phyloP scores from a whole-genome alignment of 768 basidiomycete species.

The Amyloporia xantha region DNA sequence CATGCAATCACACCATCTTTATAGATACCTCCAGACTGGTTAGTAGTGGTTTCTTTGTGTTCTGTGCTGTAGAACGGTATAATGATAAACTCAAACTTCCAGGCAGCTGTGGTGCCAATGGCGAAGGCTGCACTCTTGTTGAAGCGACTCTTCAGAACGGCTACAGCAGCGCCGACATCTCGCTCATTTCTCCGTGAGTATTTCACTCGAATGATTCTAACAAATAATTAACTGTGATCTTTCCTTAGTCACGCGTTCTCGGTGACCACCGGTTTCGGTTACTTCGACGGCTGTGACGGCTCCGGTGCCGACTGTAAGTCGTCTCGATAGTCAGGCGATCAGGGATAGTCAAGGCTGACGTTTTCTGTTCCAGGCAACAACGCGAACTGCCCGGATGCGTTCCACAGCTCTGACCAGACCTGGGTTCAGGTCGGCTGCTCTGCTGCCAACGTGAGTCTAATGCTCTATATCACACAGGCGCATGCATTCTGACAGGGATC shows the following conservation, averaged over 20 bases:
- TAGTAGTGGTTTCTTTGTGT: background rate
- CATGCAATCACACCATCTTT: too few relatives aligned
- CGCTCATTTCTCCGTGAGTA: constrained; percentile 36
- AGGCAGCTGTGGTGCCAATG: constrained; percentile 35
- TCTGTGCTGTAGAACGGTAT: too few relatives aligned
- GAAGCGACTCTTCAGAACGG: constrained; percentile 39
- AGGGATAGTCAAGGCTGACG: background rate
- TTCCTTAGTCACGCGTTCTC: constrained; percentile 27
- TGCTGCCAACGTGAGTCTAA: constrained; percentile 26
- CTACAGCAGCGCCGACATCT: constrained; percentile 33
- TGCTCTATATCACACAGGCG: too few relatives aligned
- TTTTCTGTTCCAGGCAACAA: constrained; percentile 24
- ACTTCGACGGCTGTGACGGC: constrained; percentile 35
- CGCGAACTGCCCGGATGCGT: constrained; percentile 31
- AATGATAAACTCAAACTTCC: background rate
- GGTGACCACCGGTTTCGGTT: constrained; percentile 31
- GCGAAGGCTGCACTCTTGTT: constrained; percentile 36
- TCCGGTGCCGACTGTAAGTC: constrained; percentile 34
- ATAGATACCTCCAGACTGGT: background rate
- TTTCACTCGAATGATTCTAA: too few relatives aligned
- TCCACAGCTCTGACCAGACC: constrained; percentile 30
- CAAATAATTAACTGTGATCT: too few relatives aligned
- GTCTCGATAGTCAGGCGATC: background rate
- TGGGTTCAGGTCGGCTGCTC: constrained; percentile 34
- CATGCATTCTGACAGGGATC: background rate